A percentile compares a stretch with the other conserved stretches of the same genome.
Evolutionary conservation across 768 basidiomycete genomes (phyloP).

Genomic region (Auriculariales sp.): DNA sequence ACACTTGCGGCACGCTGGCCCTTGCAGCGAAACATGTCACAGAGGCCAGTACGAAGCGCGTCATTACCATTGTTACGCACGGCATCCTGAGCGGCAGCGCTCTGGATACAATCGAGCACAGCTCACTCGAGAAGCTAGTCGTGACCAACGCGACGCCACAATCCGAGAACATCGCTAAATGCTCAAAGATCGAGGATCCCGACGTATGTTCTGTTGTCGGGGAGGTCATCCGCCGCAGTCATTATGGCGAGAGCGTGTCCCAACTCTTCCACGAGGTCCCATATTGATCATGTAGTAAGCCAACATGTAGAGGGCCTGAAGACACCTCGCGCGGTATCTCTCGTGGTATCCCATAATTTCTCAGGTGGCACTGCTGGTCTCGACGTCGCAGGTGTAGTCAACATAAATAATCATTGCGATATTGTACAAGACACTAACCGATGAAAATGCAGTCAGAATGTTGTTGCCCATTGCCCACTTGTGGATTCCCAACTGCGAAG

Average conservation of each 20-base stretch:
- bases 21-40: conserved; percentile 79
- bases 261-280: conserved; percentile 84
- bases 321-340: too few species aligned
- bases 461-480: too few species aligned
- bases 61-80: conserved; percentile 91
- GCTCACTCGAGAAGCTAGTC: conserved; percentile 80
- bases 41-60: conserved; percentile 75
- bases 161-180: conserved; percentile 50
- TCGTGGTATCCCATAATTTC: too few species aligned
- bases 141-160: conserved; percentile 99
- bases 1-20: conserved; percentile 88
- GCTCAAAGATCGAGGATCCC: conserved; percentile 78
- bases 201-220: conserved; percentile 91
- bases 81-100: conserved; percentile 90
- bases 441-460: too few species aligned
- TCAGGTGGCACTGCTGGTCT: too few species aligned
- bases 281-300: too few species aligned
- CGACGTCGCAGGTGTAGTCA: too few species aligned
- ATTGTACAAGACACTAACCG: too few species aligned
- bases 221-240: conserved; percentile 89
- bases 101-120: conserved; percentile 52
- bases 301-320: too few species aligned
- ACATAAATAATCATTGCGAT: too few species aligned
- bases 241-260: conserved; percentile 91
- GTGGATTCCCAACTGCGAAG: too few species aligned